A percentile compares a stretch with the other conserved stretches of the same genome.
Conservation (phyloP, 306 rosid species). For the Datisca glomerata region DNA sequence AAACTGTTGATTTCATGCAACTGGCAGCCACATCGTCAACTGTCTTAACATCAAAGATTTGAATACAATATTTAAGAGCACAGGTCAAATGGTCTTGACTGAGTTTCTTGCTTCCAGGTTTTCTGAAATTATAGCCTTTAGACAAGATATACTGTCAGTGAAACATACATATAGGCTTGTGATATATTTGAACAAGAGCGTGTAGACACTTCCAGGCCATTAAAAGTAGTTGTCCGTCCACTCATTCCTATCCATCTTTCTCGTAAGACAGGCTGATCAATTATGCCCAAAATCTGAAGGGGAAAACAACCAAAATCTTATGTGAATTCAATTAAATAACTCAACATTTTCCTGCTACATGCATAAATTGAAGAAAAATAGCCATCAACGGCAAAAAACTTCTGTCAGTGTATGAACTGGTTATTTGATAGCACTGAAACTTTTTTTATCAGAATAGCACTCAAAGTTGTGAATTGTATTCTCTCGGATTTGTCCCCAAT, state of each 20-base stretch:
- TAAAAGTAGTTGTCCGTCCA: constrained; percentile 69
- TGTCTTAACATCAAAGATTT: background rate
- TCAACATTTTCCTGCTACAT: constrained; percentile 1
- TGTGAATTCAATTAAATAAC: too few species aligned
- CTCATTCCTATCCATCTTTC: constrained; percentile 89
- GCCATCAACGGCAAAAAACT: too few species aligned
- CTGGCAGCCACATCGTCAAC: background rate
- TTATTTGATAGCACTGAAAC: too few species aligned
- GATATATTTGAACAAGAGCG: constrained; percentile 57
- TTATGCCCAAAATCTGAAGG: constrained; percentile 75
- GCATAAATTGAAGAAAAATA: too few species aligned
- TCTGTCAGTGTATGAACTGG: too few species aligned
- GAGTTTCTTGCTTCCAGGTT: background rate
- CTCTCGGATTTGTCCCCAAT: too few species aligned
- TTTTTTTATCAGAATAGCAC: too few species aligned
- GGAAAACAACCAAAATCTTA: background rate
- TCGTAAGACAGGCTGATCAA: constrained; percentile 79
- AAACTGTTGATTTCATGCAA: background rate
- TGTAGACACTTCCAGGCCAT: constrained; percentile 65
- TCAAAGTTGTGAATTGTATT: too few species aligned
- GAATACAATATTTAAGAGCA: constrained; percentile 5
- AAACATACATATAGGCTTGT: constrained; percentile 68
- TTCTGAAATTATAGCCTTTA: too few species aligned
- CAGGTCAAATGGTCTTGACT: background rate
- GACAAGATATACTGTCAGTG: background rate